These are phyloP conservation scores for Collariella sp. DNA, from an alignment of 495 filamentous ascomycete species.

Conservation along the genomic window DNA sequence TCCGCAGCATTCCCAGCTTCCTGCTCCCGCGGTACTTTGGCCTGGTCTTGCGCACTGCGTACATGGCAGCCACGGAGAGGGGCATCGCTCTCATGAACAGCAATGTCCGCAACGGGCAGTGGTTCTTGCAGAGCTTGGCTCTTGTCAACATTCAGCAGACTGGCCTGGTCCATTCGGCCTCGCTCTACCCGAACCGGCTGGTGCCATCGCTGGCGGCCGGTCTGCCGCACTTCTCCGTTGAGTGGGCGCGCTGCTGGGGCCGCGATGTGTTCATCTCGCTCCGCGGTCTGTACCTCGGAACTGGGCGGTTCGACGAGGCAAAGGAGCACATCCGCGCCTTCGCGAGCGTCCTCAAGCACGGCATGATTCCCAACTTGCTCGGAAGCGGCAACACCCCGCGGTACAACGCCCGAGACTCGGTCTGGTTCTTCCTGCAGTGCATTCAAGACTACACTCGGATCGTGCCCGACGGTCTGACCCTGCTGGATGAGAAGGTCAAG, in stretches of 20 bases:
- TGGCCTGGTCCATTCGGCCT: conserved; percentile 79
- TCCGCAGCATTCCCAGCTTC: conserved; percentile 76
- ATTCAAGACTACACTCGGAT: conserved; percentile 90
- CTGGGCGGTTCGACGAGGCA: conserved; percentile 78
- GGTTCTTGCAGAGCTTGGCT: conserved; percentile 74
- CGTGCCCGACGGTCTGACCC: conserved; percentile 63
- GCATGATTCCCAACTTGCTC: conserved; percentile 95
- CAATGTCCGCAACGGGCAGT: conserved; percentile 69
- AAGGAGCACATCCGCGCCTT: conserved; percentile 93
- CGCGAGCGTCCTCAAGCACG: conserved; percentile 93
- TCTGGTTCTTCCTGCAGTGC: conserved; percentile 94
- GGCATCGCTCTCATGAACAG: conserved; percentile 67
- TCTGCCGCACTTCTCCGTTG: conserved; percentile 85
- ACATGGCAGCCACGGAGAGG: conserved; percentile 70
- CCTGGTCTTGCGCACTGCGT: conserved; percentile 76
- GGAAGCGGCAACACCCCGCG: conserved; percentile 76
- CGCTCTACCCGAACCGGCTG: conserved; percentile 73
- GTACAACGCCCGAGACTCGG: conserved; percentile 94
- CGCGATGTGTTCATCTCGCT: conserved; percentile 95
- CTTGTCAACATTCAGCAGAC: conserved; percentile 88
- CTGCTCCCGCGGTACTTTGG: conserved; percentile 90
- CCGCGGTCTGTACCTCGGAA: conserved; percentile 79
- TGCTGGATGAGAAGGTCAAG: conserved; percentile 69
- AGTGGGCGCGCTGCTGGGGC: conserved; percentile 96
- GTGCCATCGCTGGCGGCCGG: conserved; percentile 89